phyloP scores from a whole-genome alignment of 441 rosid species.

The Manihot esculenta region DNA sequence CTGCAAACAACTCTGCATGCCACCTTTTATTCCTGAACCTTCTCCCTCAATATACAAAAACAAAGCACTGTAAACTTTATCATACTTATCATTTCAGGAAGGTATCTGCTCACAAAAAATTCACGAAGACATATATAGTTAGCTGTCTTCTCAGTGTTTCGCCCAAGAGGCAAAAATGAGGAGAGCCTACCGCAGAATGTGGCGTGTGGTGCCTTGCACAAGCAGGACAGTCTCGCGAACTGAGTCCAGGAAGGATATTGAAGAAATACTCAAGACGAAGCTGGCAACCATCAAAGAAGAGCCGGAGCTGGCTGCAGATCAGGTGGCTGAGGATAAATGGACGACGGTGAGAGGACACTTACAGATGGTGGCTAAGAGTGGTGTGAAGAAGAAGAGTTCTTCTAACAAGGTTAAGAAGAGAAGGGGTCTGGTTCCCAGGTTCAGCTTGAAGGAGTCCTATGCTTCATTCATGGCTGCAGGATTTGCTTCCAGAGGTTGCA shows the following conservation, averaged over 20 bases:
- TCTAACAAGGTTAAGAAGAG: slow-evolving; percentile 5
- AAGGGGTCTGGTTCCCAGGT: not conserved
- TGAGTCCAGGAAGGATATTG: slow-evolving; percentile 11
- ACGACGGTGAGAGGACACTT: not conserved
- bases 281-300: slow-evolving; percentile 15
- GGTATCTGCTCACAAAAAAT: not conserved
- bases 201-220: slow-evolving; percentile 18
- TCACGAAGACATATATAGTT: not conserved
- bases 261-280: slow-evolving; percentile 18
- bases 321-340: not conserved
- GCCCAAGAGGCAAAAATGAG: not conserved
- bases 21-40: not conserved
- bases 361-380: slow-evolving; percentile 14
- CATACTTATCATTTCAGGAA: not conserved
- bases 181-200: slow-evolving; percentile 12
- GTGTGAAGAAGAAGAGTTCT: not conserved
- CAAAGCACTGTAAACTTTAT: not conserved
- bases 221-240: slow-evolving; percentile 5
- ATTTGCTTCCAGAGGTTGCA: slow-evolving; percentile 1
- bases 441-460: slow-evolving; percentile 12
- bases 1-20: not conserved
- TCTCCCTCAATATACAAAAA: not conserved
- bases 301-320: slow-evolving; percentile 5
- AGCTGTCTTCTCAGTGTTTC: not conserved
- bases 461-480: slow-evolving; percentile 4